These are phyloP conservation scores for Cutaneotrichosporon cutaneum DNA, from an alignment of 1,284 basidiomycete species.

Conservation along the genomic window DNA sequence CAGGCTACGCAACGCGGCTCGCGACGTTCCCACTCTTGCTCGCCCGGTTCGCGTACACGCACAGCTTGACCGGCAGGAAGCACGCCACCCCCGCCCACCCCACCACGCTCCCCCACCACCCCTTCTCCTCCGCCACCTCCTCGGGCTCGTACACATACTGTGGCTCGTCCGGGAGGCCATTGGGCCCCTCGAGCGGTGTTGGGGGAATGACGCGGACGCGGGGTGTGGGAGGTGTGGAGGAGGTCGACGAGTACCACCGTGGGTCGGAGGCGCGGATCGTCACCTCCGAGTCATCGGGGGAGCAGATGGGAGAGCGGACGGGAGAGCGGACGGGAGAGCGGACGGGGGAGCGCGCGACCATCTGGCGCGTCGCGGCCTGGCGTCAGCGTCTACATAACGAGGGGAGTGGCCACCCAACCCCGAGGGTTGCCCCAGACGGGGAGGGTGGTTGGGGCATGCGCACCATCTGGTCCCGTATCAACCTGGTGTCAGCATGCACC, in stretches of 20 bases:
- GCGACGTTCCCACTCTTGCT: not conserved
- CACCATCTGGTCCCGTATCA: constrained; percentile 8
- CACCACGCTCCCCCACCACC: not conserved
- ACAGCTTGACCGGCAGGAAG: not conserved
- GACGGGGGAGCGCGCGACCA: not conserved
- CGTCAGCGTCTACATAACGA: not conserved
- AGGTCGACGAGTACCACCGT: no score
- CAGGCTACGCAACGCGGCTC: not conserved
- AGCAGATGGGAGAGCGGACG: no score
- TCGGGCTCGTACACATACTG: not conserved
- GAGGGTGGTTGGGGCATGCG: no score
- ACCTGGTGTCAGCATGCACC: not conserved
- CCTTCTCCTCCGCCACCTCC: no score
- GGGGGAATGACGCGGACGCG: not conserved
- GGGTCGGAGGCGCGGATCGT: constrained; percentile 1
- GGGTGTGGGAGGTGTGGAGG: not conserved
- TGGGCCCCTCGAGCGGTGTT: not conserved
- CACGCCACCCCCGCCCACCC: not conserved
- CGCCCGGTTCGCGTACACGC: not conserved
- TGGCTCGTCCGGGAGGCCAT: not conserved
- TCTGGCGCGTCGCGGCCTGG: not conserved
- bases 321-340: not conserved
- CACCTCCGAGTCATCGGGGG: constrained; percentile 1
- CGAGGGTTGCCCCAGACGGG: no score
- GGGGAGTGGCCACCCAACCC: not conserved